A percentile compares a stretch with the other conserved stretches of the same genome.
Evolutionary conservation across 208 protist species (phyloP).

Genomic region (Porcisia deanei): DNA sequence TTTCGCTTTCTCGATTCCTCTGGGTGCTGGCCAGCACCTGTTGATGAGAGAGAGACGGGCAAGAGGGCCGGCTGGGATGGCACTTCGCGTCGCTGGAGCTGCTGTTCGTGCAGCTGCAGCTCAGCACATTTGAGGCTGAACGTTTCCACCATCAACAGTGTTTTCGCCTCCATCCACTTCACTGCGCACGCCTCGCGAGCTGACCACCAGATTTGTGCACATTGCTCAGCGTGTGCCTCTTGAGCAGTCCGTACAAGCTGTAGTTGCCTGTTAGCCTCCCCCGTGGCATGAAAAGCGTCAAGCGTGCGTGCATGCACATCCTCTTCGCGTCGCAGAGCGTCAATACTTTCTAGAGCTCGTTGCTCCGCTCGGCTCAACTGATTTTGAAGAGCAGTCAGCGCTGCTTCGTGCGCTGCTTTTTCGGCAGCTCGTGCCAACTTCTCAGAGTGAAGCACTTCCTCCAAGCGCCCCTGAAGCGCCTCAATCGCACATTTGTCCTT

Average conservation of each 20-base stretch:
- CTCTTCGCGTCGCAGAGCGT: constrained; percentile 9
- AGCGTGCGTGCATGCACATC: constrained; percentile 13
- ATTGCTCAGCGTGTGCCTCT: not conserved
- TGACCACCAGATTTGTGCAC: constrained; percentile 13
- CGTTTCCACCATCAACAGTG: not conserved
- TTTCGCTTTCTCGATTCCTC: not conserved
- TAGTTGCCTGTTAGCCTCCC: not conserved
- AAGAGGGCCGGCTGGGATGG: constrained; percentile 6
- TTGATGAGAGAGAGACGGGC: not conserved
- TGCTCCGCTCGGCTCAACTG: constrained; percentile 5
- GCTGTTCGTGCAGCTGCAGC: not conserved
- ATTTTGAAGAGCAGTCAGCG: not conserved
- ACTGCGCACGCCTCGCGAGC: constrained; percentile 5
- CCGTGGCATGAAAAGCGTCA: constrained; percentile 10
- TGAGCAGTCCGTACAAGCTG: not conserved
- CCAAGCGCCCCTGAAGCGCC: not conserved
- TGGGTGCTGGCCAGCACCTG: not conserved
- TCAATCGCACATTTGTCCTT: not conserved
- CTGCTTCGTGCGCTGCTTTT: not conserved
- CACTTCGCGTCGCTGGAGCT: not conserved
- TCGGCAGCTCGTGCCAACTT: not conserved
- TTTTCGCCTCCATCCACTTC: constrained; percentile 17
- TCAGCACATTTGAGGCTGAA: not conserved
- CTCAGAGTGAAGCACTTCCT: constrained; percentile 8
- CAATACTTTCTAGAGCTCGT: not conserved